Evolutionary conservation across 805 yeast genomes (phyloP), one percentile per base, ranked within the genome.

Genomic region (Zygoascus bituminiphila): DNA sequence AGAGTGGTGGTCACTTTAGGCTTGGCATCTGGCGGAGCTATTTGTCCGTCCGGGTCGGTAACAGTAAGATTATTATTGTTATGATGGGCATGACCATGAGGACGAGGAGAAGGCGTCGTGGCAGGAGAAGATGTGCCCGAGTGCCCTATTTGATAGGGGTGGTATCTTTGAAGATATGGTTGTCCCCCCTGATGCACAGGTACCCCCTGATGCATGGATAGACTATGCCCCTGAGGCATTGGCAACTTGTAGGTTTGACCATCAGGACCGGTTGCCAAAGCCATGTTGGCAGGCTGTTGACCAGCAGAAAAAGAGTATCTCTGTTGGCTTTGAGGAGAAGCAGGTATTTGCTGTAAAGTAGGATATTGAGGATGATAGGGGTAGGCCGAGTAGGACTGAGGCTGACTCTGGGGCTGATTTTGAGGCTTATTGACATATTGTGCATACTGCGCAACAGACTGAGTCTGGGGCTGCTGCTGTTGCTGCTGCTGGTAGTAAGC

Each of bases 1-100:
- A 82, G 77, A 17, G 91, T 84, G 25, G 91, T 84, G 47, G 88
- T 82, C 49, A 84, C 88, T 53, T 77, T 67, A 47, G 81, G 80
- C 60, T 74, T 71, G 52, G 59, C 57, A 10, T 65, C 62, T 44
- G 72, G 67, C 46, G 72, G 68, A 19, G 69, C 66, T 33, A 56
- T 58, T 55, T 65, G 69, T 40, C 69, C 69, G 5, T 65, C 64
- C 22, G 69, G 67, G 51, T 65, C 69, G 6, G 69, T 65, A 35
- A 65, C 61, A 40, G 62, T 58, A 50, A 50, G 49, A 8, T 19
- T 15, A 15, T 9, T 43, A 43, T 31, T 45, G 52, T n/a, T n/a
- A 29, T 29, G 40, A 35, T 44, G 40, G 43, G 10, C 15, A 29
- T 29, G 33, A 7, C 33, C 33, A 29, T 29, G 33, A 15, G 33